These are phyloP conservation scores for Allantophomopsis cytisporea DNA, from an alignment of 2,329 filamentous ascomycete species.

Conservation along the genomic window DNA sequence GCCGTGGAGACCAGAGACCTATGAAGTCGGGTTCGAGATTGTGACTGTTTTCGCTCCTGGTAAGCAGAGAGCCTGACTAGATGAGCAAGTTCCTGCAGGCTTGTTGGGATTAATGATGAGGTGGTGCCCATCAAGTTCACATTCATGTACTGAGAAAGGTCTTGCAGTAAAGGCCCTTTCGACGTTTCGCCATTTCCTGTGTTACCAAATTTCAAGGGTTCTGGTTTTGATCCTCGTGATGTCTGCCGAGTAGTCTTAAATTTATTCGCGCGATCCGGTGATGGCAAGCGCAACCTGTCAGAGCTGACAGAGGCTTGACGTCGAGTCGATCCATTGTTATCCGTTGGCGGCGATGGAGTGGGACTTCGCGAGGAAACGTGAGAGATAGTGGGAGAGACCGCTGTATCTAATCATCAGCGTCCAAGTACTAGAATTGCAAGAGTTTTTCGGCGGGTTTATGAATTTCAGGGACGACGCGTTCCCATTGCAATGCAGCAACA, in stretches of 20 bases:
- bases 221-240: slow-evolving; percentile 12
- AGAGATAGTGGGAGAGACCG: slow-evolving; percentile 35
- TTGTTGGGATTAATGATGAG: slow-evolving; percentile 50
- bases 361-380: slow-evolving; percentile 38
- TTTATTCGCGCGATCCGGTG: slow-evolving; percentile 4
- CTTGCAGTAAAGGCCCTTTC: slow-evolving; percentile 38
- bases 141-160: slow-evolving; percentile 54
- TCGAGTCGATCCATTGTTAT: not conserved
- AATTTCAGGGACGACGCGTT: slow-evolving; percentile 1
- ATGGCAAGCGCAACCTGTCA: not conserved
- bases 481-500: too few species aligned
- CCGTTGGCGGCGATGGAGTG: slow-evolving; percentile 35
- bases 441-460: too few species aligned
- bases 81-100: slow-evolving; percentile 65
- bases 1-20: slow-evolving; percentile 63
- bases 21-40: slow-evolving; percentile 60
- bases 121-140: slow-evolving; percentile 32
- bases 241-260: slow-evolving; percentile 5
- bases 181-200: too few species aligned
- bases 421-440: too few species aligned
- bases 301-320: not conserved
- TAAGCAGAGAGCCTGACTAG: slow-evolving; percentile 66
- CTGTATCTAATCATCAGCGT: slow-evolving; percentile 17
- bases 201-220: too few species aligned
- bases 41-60: slow-evolving; percentile 67